phyloP scores from a whole-genome alignment of 108 stramenopile genomes.

The Pseudonitzschia pungens region DNA sequence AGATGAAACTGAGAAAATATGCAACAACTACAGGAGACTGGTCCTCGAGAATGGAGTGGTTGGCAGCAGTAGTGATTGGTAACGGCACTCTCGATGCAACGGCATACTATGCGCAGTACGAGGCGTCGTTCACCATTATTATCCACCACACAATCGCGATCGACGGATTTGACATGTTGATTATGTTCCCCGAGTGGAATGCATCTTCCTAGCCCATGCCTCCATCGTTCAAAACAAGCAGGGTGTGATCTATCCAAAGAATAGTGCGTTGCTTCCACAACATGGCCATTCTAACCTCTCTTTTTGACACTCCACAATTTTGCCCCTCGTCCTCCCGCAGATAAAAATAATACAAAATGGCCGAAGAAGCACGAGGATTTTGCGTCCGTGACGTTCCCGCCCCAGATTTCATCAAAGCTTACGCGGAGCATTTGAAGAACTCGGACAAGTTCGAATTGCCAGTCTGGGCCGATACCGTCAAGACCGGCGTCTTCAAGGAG shows the following conservation, averaged over 20 bases:
- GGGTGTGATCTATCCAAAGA: too few relatives aligned
- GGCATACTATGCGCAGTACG: too few relatives aligned
- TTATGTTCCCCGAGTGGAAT: too few relatives aligned
- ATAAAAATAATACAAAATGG: conserved; percentile 35
- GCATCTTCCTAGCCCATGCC: too few relatives aligned
- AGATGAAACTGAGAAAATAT: neutral
- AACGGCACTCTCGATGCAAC: too few relatives aligned
- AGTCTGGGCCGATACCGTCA: conserved; percentile 96
- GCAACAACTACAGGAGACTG: neutral
- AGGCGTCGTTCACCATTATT: too few relatives aligned
- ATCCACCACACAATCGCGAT: too few relatives aligned
- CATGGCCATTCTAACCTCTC: neutral
- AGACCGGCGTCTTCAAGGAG: conserved; percentile 98
- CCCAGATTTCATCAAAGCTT: conserved; percentile 86
- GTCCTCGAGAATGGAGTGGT: too few relatives aligned
- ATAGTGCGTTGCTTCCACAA: too few relatives aligned
- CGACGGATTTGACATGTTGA: too few relatives aligned
- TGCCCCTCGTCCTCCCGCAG: neutral
- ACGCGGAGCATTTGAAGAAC: conserved; percentile 99
- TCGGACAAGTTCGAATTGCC: conserved; percentile 97
- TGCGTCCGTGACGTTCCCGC: conserved; percentile 94
- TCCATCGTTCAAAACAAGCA: too few relatives aligned
- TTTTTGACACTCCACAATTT: neutral
- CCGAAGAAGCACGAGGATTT: conserved; percentile 86
- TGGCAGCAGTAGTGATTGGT: neutral